A percentile compares a stretch with the other conserved stretches of the same genome.
phyloP scores from a whole-genome alignment of 2,329 filamentous ascomycete genomes.

The Blastomyces silverae region DNA sequence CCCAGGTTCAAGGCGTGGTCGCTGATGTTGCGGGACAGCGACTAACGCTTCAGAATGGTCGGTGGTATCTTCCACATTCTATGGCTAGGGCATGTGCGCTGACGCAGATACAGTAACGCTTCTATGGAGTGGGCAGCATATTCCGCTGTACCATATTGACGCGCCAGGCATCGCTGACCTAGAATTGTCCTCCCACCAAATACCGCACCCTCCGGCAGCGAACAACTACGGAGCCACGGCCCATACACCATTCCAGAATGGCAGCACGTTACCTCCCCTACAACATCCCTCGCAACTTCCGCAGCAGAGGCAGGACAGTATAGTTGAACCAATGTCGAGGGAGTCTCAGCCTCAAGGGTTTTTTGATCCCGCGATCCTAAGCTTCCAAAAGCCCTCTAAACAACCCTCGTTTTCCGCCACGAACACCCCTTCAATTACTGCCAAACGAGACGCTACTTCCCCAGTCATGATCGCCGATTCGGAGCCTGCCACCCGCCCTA shows the following conservation, averaged over 20 bases:
- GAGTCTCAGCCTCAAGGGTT: slow-evolving; percentile 45
- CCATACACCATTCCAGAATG: slow-evolving; percentile 7
- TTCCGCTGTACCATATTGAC: slow-evolving; percentile 51
- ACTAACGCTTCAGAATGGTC: slow-evolving; percentile 66
- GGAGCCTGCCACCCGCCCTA: slow-evolving; percentile 21
- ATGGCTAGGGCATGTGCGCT: slow-evolving; percentile 1
- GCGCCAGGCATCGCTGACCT: slow-evolving; percentile 55
- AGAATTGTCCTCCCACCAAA: slow-evolving; percentile 41
- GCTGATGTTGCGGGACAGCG: slow-evolving; percentile 62
- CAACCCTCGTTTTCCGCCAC: slow-evolving; percentile 19
- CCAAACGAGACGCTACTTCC: slow-evolving; percentile 22
- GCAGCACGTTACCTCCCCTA: slow-evolving; percentile 4
- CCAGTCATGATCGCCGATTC: slow-evolving; percentile 31
- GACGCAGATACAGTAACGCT: slow-evolving; percentile 43
- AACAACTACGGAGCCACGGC: slow-evolving; percentile 2
- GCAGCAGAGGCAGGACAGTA: slow-evolving; percentile 18
- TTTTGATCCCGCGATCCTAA: slow-evolving; percentile 76
- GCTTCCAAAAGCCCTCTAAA: slow-evolving; percentile 46
- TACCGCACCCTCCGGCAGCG: slow-evolving; percentile 13
- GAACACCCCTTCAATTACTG: slow-evolving; percentile 11
- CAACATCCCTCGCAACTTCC: slow-evolving; percentile 16
- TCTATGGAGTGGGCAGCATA: slow-evolving; percentile 47
- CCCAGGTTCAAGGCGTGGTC: slow-evolving; percentile 63
- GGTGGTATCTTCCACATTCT: slow-evolving; percentile 21
- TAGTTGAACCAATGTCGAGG: slow-evolving; percentile 21